Percentiles rank a stretch among this genome's conserved stretches.
phyloP scores from a whole-genome alignment of 2,329 filamentous ascomycete species.

The Rhinocladiella similis region DNA sequence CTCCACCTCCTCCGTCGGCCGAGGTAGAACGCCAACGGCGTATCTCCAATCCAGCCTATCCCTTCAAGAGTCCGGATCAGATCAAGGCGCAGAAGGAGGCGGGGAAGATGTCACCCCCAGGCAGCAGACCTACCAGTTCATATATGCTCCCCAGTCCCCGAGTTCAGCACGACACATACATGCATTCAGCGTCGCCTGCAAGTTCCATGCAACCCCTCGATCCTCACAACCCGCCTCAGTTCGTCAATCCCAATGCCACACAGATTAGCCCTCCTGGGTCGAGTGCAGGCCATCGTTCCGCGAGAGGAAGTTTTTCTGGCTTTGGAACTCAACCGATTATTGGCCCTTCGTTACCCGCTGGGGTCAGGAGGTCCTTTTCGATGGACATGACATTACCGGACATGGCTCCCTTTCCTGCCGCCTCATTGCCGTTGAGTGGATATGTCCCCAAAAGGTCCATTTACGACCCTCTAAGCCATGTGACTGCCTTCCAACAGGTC shows the following conservation, averaged over 20 bases:
- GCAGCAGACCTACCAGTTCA: slow-evolving; percentile 28
- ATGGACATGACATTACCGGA: slow-evolving; percentile 24
- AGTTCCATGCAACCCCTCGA: slow-evolving; percentile 21
- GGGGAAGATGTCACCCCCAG: slow-evolving; percentile 27
- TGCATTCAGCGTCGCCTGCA: slow-evolving; percentile 15
- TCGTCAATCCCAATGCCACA: slow-evolving; percentile 31
- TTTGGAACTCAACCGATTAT: slow-evolving; percentile 10
- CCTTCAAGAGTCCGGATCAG: slow-evolving; percentile 31
- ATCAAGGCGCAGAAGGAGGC: slow-evolving; percentile 31
- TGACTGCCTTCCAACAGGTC: slow-evolving; percentile 2
- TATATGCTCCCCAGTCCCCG: slow-evolving; percentile 28
- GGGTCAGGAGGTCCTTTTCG: slow-evolving; percentile 20
- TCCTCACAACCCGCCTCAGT: slow-evolving; percentile 27
- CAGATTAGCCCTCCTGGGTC: slow-evolving; percentile 29
- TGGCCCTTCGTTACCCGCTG: slow-evolving; percentile 11
- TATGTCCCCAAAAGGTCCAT: slow-evolving; percentile 22
- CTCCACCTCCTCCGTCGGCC: slow-evolving; percentile 27
- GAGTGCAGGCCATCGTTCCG: slow-evolving; percentile 23
- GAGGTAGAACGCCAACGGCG: slow-evolving; percentile 28
- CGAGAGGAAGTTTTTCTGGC: slow-evolving; percentile 24
- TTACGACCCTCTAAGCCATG: slow-evolving; percentile 22
- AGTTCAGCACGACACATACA: slow-evolving; percentile 20
- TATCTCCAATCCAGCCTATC: slow-evolving; percentile 31
- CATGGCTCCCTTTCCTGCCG: slow-evolving; percentile 23
- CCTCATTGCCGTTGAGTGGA: slow-evolving; percentile 11